phyloP scores from a whole-genome alignment of 305 asterid species.

The Lippia alba region DNA sequence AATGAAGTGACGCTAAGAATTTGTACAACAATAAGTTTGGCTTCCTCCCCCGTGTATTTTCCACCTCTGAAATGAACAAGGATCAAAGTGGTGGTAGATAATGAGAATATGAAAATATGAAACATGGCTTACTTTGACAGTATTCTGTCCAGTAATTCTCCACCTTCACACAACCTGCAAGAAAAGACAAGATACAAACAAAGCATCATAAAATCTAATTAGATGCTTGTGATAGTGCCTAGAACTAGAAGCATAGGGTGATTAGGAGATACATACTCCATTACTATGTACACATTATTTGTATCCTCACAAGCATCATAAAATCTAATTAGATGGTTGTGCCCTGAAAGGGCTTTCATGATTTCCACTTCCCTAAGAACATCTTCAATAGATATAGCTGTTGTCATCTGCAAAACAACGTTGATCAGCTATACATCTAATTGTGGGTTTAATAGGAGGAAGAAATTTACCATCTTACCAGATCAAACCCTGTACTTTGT shows the following conservation, averaged over 20 bases:
- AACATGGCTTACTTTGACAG: slow-evolving; percentile 66
- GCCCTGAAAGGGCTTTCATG: slow-evolving; percentile 92
- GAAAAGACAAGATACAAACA: slow-evolving; percentile 30
- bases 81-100: slow-evolving; percentile 32
- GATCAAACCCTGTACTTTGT: no score
- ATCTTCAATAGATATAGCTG: slow-evolving; percentile 92
- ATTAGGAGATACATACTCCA: slow-evolving; percentile 80
- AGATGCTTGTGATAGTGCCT: no score
- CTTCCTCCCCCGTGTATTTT: slow-evolving; percentile 87
- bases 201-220: no score
- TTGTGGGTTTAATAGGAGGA: not conserved
- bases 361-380: slow-evolving; percentile 95
- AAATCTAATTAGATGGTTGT: slow-evolving; percentile 83
- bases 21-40: slow-evolving; percentile 81
- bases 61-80: slow-evolving; percentile 76
- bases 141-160: slow-evolving; percentile 88
- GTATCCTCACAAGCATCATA: slow-evolving; percentile 96
- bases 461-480: no score
- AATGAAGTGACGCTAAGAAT: slow-evolving; percentile 86
- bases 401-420: slow-evolving; percentile 79
- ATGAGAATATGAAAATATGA: slow-evolving; percentile 28
- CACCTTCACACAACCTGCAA: slow-evolving; percentile 95
- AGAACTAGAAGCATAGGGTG: slow-evolving; percentile 32
- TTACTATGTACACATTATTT: slow-evolving; percentile 86
- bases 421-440: slow-evolving; percentile 35